phyloP scores from a whole-genome alignment of 1,284 basidiomycete genomes.

The Moesziomyces globuligerus region DNA sequence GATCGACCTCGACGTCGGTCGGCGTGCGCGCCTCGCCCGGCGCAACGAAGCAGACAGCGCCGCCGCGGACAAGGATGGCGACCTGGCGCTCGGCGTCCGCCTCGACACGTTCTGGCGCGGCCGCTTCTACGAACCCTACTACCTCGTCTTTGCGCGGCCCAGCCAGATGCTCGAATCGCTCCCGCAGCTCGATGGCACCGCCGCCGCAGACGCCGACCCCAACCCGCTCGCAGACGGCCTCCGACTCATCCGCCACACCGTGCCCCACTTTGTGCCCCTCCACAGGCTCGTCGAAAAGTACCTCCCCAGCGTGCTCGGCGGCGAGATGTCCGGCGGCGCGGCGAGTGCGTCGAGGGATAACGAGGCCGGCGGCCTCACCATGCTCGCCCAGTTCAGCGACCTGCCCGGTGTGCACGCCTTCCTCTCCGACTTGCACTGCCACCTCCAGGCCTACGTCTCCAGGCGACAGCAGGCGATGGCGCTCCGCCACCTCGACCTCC shows the following conservation, averaged over 20 bases:
- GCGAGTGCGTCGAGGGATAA: conserved; percentile 26
- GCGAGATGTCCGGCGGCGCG: conserved; percentile 19
- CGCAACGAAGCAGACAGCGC: background rate
- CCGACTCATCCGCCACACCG: conserved; percentile 47
- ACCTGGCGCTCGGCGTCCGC: conserved; percentile 47
- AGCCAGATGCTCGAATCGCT: conserved; percentile 36
- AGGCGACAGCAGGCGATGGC: conserved; percentile 45
- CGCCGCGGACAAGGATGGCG: conserved; percentile 30
- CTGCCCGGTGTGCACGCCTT: conserved; percentile 47
- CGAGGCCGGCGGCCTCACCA: conserved; percentile 38
- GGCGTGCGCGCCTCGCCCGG: conserved; percentile 39
- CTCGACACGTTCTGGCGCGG: conserved; percentile 52
- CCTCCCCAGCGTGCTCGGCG: conserved; percentile 27
- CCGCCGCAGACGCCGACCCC: conserved; percentile 19
- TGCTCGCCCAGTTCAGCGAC: conserved; percentile 37
- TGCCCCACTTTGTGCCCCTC: conserved; percentile 57
- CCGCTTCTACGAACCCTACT: conserved; percentile 52
- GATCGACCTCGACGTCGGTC: conserved; percentile 52
- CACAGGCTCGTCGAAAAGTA: conserved; percentile 42
- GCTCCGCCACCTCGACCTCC: conserved; percentile 27
- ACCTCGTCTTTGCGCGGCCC: conserved; percentile 48
- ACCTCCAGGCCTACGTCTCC: conserved; percentile 50
- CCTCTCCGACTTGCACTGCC: conserved; percentile 41
- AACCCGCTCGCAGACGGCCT: conserved; percentile 22
- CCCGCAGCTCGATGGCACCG: conserved; percentile 23